Percentiles rank a stretch among this genome's conserved stretches.
phyloP scores from a whole-genome alignment of 2,329 filamentous ascomycete genomes.

The Botrytis pseudocinerea region DNA sequence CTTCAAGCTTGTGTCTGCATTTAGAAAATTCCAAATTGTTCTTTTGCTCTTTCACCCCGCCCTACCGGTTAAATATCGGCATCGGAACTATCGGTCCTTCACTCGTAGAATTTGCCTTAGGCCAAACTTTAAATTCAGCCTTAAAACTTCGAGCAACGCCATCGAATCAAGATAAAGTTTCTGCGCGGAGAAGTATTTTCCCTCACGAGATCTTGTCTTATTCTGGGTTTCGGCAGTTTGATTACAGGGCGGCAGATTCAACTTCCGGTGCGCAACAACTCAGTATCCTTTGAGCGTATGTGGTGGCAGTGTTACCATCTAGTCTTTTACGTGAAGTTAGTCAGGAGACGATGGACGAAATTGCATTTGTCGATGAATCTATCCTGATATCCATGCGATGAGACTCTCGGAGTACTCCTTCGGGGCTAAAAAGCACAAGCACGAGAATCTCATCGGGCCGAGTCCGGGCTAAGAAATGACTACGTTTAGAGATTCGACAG shows the following conservation, averaged over 20 bases:
- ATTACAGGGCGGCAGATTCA: background rate
- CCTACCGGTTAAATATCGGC: slow-evolving; percentile 10
- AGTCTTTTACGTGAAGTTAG: background rate
- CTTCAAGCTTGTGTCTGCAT: slow-evolving; percentile 4
- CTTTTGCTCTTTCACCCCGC: slow-evolving; percentile 8
- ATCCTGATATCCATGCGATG: background rate
- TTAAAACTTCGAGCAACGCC: background rate
- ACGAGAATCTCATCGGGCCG: background rate
- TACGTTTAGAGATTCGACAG: background rate
- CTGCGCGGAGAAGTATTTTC: slow-evolving; percentile 4
- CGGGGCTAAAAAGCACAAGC: background rate
- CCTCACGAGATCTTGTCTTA: background rate
- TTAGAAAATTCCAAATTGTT: slow-evolving; percentile 8
- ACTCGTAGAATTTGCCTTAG: background rate
- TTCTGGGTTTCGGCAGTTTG: background rate
- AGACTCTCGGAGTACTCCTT: background rate
- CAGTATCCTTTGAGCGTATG: background rate
- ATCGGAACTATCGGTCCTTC: too few species aligned
- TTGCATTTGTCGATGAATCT: background rate
- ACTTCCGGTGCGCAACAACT: background rate
- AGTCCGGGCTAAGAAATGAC: slow-evolving; percentile 8
- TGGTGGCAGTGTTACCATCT: background rate
- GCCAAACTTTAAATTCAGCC: background rate
- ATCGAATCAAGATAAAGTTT: background rate
- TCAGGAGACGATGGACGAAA: background rate